phyloP scores from a whole-genome alignment of 495 filamentous ascomycete genomes.

The Staphylotrichum tortipilum region DNA sequence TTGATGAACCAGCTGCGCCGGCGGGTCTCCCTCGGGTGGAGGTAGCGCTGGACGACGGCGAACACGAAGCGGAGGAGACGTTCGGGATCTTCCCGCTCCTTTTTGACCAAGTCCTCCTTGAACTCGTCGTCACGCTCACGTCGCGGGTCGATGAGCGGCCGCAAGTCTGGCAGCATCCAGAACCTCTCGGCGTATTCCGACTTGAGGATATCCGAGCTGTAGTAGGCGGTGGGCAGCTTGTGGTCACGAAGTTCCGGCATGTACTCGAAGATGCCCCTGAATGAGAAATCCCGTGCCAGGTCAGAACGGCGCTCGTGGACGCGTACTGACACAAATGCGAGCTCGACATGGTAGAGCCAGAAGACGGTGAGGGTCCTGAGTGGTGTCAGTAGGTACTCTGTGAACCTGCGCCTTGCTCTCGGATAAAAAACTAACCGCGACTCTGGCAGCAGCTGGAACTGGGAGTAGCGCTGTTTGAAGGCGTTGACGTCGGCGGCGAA shows the following conservation, averaged over 20 bases:
- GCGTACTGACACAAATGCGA: conserved; percentile 6
- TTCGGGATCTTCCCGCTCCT: background rate
- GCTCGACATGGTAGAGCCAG: conserved; percentile 20
- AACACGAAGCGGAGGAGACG: conserved; percentile 12
- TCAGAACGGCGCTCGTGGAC: no score
- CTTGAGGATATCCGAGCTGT: conserved; percentile 8
- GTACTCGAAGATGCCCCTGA: conserved; percentile 3
- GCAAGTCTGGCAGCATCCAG: conserved; percentile 19
- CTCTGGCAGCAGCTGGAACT: conserved; percentile 4
- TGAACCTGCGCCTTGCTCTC: no score
- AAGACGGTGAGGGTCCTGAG: conserved; percentile 17
- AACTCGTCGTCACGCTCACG: background rate
- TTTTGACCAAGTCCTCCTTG: background rate
- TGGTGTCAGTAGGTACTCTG: background rate
- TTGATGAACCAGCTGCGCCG: conserved; percentile 20
- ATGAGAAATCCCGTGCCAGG: no score
- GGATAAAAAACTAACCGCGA: conserved; percentile 12
- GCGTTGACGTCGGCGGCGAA: conserved; percentile 9
- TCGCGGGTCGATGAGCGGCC: background rate
- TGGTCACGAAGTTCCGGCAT: conserved; percentile 8
- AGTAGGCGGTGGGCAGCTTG: conserved; percentile 11
- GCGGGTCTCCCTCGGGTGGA: conserved; percentile 5
- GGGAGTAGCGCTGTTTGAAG: conserved; percentile 10
- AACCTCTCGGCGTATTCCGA: conserved; percentile 7
- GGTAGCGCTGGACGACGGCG: conserved; percentile 13